Evolutionary conservation across 2,329 filamentous ascomycete genomes (phyloP), one percentile per base, ranked within the genome.

Genomic region (Fusarium anguioides): DNA sequence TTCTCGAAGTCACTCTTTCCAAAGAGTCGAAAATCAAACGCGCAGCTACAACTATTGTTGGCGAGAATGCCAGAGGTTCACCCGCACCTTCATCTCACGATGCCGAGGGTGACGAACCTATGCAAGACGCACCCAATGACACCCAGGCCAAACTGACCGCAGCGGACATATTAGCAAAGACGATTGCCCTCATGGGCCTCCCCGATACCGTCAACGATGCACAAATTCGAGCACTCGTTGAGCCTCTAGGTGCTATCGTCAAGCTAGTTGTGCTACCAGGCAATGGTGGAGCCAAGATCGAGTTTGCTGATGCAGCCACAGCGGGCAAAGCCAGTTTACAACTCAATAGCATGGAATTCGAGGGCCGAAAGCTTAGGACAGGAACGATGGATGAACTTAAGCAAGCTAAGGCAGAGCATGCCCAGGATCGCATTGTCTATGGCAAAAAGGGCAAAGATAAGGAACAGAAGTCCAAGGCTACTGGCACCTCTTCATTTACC

Each of bases 201-300:
- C 93, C 96, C 1, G 96, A 98, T 74, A 98, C 94, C 0, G 88
- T 98, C 72, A 97, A 96, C 68, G 93, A 97, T 73, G 88, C 91
- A 2, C 92, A 94, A 27, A 87, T 99, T 53, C 87, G 87, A 41
- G 84, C 89, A 0, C 81, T 96, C 4, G 88, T 91, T 10, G 90
- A 93, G 70, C 85, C 88, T 3, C 84, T 89, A 41, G 94, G 93
- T 1, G 78, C 84, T 2, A 83, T 97, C 23, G 83, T 89, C 66
- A 95, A 94, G 76, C 84, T 98, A 6, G 84, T 91, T 14, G 83
- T 97, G 12, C 89, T 93, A 42, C 93, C 94, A 2, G 87, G 93
- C 60, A 92, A 97, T 64, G 89, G 90, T 58, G 94, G 94, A 14
- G 96, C 94, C 7, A 91, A 95, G 53, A 85, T 98, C 35, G 96